These are phyloP conservation scores for Forsythia suspensa DNA, from an alignment of 257 asterid genomes.

Conservation along the genomic window DNA sequence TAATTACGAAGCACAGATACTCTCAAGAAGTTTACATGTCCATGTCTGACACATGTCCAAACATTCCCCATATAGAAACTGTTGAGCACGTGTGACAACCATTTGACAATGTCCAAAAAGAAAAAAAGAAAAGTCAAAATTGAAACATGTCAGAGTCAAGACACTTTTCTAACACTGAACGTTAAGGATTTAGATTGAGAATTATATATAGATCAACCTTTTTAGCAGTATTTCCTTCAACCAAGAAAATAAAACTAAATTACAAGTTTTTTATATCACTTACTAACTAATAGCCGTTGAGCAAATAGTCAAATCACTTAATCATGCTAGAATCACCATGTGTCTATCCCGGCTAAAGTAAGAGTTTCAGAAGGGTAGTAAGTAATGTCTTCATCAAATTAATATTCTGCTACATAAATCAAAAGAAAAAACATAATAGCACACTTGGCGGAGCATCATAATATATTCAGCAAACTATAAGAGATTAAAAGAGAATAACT, in stretches of 20 bases:
- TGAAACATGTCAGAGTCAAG: neutral
- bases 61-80: neutral
- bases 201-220: neutral
- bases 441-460: neutral
- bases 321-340: neutral
- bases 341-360: neutral
- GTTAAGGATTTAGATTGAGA: neutral
- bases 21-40: neutral
- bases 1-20: neutral
- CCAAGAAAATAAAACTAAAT: neutral
- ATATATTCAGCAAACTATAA: neutral
- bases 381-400: neutral
- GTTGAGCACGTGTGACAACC: neutral
- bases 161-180: neutral
- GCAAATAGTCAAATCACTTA: neutral
- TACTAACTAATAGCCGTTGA: neutral
- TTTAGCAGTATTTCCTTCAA: neutral
- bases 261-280: neutral
- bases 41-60: neutral
- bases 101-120: neutral
- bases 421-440: neutral
- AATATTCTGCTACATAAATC: neutral
- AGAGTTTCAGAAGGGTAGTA: neutral
- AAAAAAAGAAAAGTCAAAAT: neutral
- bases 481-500: constrained; percentile 31